Percentiles rank a stretch among this genome's conserved stretches.
Conservation (phyloP, 345 rosid genomes). For the Populus ilicifolia region DNA sequence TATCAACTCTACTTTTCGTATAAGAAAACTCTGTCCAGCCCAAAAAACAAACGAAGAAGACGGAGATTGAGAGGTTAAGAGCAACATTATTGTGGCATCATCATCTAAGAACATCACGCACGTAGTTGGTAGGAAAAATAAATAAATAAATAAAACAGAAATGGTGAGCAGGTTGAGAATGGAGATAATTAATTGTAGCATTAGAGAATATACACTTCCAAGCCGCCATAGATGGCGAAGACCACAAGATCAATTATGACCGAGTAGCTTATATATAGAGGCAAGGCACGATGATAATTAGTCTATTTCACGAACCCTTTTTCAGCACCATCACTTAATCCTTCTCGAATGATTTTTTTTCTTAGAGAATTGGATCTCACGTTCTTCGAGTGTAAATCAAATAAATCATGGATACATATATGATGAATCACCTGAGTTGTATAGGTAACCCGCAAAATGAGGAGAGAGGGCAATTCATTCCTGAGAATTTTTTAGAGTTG, state of each 20-base stretch:
- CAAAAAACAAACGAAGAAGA: background rate
- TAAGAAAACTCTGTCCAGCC: background rate
- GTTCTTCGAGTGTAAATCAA: too few species aligned
- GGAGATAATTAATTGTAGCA: background rate
- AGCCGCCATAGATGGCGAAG: background rate
- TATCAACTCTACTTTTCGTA: background rate
- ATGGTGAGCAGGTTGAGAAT: background rate
- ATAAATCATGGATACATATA: too few species aligned
- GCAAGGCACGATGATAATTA: too few species aligned
- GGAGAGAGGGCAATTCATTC: too few species aligned
- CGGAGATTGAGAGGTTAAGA: background rate
- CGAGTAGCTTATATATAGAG: background rate
- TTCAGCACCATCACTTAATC: too few species aligned
- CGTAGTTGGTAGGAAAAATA: background rate
- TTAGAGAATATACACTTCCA: background rate
- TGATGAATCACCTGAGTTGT: too few species aligned
- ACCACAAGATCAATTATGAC: background rate
- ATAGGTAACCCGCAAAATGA: too few species aligned
- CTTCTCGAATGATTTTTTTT: too few species aligned
- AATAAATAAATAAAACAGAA: background rate
- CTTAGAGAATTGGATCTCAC: too few species aligned
- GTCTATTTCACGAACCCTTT: too few species aligned
- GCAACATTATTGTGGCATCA: background rate
- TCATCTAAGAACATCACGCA: background rate
- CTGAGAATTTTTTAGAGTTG: too few species aligned